Conservation (phyloP, 768 basidiomycete genomes). For the Collybia sp. region DNA sequence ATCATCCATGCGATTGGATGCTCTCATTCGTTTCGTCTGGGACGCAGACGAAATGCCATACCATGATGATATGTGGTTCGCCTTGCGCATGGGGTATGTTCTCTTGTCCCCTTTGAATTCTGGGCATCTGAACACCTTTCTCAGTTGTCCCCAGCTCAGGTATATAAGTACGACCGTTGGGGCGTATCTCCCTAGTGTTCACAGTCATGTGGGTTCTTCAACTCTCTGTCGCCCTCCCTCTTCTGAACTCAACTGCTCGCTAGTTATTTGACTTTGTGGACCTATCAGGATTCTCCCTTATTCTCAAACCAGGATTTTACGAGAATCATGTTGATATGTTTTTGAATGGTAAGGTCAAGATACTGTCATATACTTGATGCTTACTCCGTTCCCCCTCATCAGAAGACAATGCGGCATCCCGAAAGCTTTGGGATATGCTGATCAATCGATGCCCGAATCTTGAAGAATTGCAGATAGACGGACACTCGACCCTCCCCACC, state of each 20-base stretch:
- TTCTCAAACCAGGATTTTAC: constrained; percentile 59
- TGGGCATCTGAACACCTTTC: neutral
- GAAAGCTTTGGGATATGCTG: constrained; percentile 68
- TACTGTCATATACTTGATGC: neutral
- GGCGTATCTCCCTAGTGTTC: constrained; percentile 45
- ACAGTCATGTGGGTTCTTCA: constrained; percentile 54
- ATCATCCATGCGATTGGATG: constrained; percentile 47
- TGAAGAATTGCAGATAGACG: constrained; percentile 57
- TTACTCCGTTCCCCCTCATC: constrained; percentile 1
- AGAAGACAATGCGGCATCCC: constrained; percentile 50
- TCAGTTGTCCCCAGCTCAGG: constrained; percentile 62
- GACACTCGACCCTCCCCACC: constrained; percentile 46
- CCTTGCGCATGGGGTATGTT: constrained; percentile 58
- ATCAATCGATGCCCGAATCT: constrained; percentile 59
- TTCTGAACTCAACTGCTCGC: constrained; percentile 2
- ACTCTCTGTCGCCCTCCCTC: constrained; percentile 1
- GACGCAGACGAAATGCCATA: constrained; percentile 64
- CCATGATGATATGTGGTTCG: constrained; percentile 76
- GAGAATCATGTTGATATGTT: constrained; percentile 51
- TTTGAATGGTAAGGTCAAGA: constrained; percentile 43
- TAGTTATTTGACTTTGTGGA: constrained; percentile 69
- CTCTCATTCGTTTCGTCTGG: constrained; percentile 66
- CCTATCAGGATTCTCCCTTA: constrained; percentile 59
- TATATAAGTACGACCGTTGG: constrained; percentile 63
- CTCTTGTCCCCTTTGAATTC: constrained; percentile 12